phyloP scores from a whole-genome alignment of 208 protist genomes.

The Strigomonas culicis region DNA sequence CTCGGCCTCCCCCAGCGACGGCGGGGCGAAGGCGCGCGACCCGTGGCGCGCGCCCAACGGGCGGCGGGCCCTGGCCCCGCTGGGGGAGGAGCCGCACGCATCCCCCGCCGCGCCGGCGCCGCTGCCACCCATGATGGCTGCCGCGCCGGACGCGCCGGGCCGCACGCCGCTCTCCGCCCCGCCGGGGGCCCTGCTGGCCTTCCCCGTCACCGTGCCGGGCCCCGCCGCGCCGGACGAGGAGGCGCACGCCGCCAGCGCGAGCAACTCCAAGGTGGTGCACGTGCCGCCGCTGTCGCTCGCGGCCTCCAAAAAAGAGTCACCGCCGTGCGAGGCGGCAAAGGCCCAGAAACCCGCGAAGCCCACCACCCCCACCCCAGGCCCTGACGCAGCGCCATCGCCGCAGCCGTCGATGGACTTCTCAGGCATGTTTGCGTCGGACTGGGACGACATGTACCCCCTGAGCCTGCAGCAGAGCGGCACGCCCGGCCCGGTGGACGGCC shows the following conservation, averaged over 20 bases:
- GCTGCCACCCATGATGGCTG: too few relatives aligned
- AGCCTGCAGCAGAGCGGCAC: too few relatives aligned
- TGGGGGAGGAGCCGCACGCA: too few relatives aligned
- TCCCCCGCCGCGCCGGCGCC: too few relatives aligned
- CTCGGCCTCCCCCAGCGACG: not conserved
- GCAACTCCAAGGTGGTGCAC: not conserved
- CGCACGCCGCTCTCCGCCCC: not conserved
- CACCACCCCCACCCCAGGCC: too few relatives aligned
- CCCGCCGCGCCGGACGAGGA: not conserved
- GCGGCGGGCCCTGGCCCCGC: too few relatives aligned
- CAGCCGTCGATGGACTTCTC: constrained; percentile 11
- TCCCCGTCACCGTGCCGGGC: not conserved
- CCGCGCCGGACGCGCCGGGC: not conserved
- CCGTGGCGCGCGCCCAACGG: too few relatives aligned
- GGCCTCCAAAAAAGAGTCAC: not conserved
- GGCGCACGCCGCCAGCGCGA: not conserved
- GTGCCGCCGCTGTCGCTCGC: too few relatives aligned
- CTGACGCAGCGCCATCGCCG: constrained; percentile 6
- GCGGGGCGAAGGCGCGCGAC: not conserved
- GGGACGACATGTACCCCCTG: not conserved
- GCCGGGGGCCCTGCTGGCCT: not conserved
- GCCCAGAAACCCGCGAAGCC: not conserved
- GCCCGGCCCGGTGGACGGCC: not conserved
- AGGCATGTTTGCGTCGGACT: not conserved
- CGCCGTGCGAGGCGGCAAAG: not conserved